These are phyloP conservation scores for Acacia melanoxylon DNA, from an alignment of 306 rosid genomes.

Conservation along the genomic window DNA sequence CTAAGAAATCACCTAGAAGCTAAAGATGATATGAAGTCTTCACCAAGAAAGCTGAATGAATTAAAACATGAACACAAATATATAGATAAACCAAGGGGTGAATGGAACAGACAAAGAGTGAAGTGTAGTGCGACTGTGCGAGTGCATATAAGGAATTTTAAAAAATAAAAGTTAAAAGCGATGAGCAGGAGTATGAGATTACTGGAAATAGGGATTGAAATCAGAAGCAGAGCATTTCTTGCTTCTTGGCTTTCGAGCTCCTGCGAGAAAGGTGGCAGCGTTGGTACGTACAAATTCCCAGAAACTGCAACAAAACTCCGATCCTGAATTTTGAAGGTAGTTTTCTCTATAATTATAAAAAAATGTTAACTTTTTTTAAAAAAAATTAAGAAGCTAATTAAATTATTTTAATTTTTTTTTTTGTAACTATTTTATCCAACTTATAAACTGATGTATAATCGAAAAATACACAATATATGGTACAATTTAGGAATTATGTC, in stretches of 20 bases:
- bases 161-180: neutral
- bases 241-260: constrained; percentile 43
- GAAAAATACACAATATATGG: no score
- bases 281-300: neutral
- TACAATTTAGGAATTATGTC: no score
- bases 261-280: constrained; percentile 40
- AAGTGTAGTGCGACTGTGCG: neutral
- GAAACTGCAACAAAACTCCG: neutral
- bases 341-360: no score
- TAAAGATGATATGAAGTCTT: constrained; percentile 13
- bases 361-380: no score
- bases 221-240: constrained; percentile 26
- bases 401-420: no score
- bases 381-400: no score
- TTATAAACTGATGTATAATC: no score
- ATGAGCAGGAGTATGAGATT: neutral
- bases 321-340: no score
- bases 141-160: neutral
- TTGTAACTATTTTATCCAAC: no score
- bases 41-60: neutral
- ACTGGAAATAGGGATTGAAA: neutral
- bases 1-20: neutral
- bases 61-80: neutral
- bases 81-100: neutral
- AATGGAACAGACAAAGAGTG: neutral